Evolutionary conservation across 129 eudicot species (phyloP).

Genomic region (Tanacetum coccineum): DNA sequence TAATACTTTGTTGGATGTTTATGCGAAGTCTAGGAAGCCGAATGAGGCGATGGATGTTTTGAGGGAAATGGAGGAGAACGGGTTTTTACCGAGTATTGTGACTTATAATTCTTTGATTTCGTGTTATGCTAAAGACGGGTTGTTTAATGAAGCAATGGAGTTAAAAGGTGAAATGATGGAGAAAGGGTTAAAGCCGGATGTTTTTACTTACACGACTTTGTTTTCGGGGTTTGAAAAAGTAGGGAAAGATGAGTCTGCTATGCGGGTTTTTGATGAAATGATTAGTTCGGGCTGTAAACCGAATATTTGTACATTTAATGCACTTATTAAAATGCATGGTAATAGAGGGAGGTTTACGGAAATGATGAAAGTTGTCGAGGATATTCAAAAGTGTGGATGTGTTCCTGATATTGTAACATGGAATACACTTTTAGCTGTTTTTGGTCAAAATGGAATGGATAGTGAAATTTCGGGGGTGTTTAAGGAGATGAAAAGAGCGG

Average conservation of each 20-base stretch:
- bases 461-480: slow-evolving; percentile 73
- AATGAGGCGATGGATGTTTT: slow-evolving; percentile 86
- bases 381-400: slow-evolving; percentile 58
- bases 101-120: slow-evolving; percentile 90
- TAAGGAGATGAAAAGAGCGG: slow-evolving; percentile 83
- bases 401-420: slow-evolving; percentile 90
- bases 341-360: slow-evolving; percentile 63
- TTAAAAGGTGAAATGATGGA: slow-evolving; percentile 60
- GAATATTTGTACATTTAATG: slow-evolving; percentile 75
- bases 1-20: slow-evolving; percentile 86
- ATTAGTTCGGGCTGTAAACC: slow-evolving; percentile 66
- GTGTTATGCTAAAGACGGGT: slow-evolving; percentile 74
- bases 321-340: slow-evolving; percentile 83
- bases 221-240: slow-evolving; percentile 92
- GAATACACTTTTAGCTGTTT: slow-evolving; percentile 87
- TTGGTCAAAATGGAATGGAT: slow-evolving; percentile 92
- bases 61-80: slow-evolving; percentile 72
- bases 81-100: slow-evolving; percentile 67
- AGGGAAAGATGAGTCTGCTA: slow-evolving; percentile 85
- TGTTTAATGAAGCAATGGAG: slow-evolving; percentile 83
- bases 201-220: slow-evolving; percentile 78
- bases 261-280: slow-evolving; percentile 76
- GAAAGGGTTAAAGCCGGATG: slow-evolving; percentile 81
- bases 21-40: slow-evolving; percentile 78
- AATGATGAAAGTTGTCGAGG: slow-evolving; percentile 90